Evolutionary conservation across 345 rosid genomes (phyloP), one percentile per base, ranked within the genome.

Genomic region (Diplotaxis tenuifolia): DNA sequence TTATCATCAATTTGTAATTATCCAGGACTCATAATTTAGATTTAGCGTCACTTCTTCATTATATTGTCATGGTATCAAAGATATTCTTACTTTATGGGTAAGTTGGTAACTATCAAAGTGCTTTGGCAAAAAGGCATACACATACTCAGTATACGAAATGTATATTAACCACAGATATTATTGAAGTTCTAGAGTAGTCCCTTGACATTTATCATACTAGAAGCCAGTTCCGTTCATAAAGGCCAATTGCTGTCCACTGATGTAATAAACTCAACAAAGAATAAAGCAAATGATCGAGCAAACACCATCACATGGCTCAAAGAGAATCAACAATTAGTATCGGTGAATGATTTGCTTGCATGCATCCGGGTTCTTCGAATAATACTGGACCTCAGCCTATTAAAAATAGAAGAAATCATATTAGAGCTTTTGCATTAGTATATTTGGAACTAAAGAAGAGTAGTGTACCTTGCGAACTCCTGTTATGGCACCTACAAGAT

Each of bases 311-410:
- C 36, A 4, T 12, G 28, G 54, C 28, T 22, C 50, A 45, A n/a
- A 5, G 50, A 45, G 19, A 45, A 9, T 3, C 40, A 58, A 6
- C 20, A 53, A 56, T 81, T 52, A 91, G 71, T 89, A 93, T 0
- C 89, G 89, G 81, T 87, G 92, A 71, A 94, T 89, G 78, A 94
- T 86, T 74, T 86, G 88, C 87, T 83, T 94, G 86, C 80, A 87
- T 5, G 92, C 90, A 0, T 85, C 88, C 64, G 81, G 77, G 18
- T 88, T 79, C 80, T 85, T 68, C 2, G 83, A 75, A 72, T 88
- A 88, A 79, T 81, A 78, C 5, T 86, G 86, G 4, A 87, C 80
- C 81, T 94, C 96, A 16, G 86, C 81, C 96, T 90, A 89, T 75
- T 75, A 76, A 67, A 5, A 52, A 50, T 36, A 18, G 25, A n/a